Percentiles rank a stretch among this genome's conserved stretches.
These are phyloP conservation scores for Phyllosticta citribraziliensis DNA, from an alignment of 2,329 filamentous ascomycete species.

Conservation along the genomic window DNA sequence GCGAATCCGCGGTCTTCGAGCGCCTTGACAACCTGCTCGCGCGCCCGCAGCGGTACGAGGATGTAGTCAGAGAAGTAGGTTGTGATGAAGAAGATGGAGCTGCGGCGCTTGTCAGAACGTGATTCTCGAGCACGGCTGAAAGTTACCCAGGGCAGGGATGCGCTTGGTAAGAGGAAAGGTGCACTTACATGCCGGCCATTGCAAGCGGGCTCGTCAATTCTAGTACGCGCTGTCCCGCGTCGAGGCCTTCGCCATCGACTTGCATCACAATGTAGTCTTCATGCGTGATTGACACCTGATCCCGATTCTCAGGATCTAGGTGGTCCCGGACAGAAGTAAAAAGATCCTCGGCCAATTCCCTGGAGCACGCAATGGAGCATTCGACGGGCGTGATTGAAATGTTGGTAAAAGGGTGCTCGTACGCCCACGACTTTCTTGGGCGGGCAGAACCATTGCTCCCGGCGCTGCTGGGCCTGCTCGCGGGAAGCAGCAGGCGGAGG, in stretches of 20 bases:
- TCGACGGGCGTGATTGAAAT: slow-evolving; percentile 87
- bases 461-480: slow-evolving; percentile 20
- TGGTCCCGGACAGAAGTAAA: slow-evolving; percentile 62
- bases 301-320: slow-evolving; percentile 41
- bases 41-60: slow-evolving; percentile 68
- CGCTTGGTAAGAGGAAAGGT: neutral
- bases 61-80: slow-evolving; percentile 98
- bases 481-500: slow-evolving; percentile 69
- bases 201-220: slow-evolving; percentile 86
- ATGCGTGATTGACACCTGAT: slow-evolving; percentile 59
- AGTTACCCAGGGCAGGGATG: too few relatives aligned
- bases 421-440: slow-evolving; percentile 34
- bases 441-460: slow-evolving; percentile 23
- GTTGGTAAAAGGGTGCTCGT: slow-evolving; percentile 74
- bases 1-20: slow-evolving; percentile 73
- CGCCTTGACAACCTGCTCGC: slow-evolving; percentile 63
- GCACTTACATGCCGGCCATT: slow-evolving; percentile 67
- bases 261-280: slow-evolving; percentile 84
- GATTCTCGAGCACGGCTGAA: neutral
- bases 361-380: slow-evolving; percentile 83
- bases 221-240: slow-evolving; percentile 82
- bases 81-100: slow-evolving; percentile 94
- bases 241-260: slow-evolving; percentile 80
- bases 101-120: slow-evolving; percentile 17
- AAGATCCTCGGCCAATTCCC: slow-evolving; percentile 60